Evolutionary conservation across 1,139 yeast species (phyloP), one percentile per base, ranked within the genome.

Genomic region (Kodamaea alishanica): DNA sequence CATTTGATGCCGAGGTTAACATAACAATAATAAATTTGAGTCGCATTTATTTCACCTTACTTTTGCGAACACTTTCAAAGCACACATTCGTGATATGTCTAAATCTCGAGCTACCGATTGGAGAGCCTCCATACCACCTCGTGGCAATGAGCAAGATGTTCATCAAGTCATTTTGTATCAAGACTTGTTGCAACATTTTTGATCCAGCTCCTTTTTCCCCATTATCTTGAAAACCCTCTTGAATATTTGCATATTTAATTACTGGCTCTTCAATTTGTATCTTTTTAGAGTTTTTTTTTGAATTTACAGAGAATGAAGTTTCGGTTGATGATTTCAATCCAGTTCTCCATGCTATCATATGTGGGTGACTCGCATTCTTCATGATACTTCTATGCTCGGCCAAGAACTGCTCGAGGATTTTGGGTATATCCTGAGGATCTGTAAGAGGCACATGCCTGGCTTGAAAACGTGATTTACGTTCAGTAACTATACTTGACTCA

Each of bases 51-150:
- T 15, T 15, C 20, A 15, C 20, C 20, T 15, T 15, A 15, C 20
- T 15, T 15, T 15, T 15, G 20, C 20, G 20, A 15, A 73, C 47
- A 26, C 70, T 73, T 43, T 77, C 77, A 10, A 65, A 58, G 0
- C 79, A 79, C 5, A 72, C 73, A 28, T 72, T 67, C 26, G 76
- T 70, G 6, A 84, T 82, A 49, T 79, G 81, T 42, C 84, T 64
- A 49, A 82, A 84, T 40, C 92, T 59, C 29, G 76, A 69, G 5
- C 84, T 67, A 0, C 92, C 90, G 31, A 83, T 50, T 1, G 83
- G 82, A 0, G 68, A 69, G 0, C 90, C 89, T 2, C 86, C 87
- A 53, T 80, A 81, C 90, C 90, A 83, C 42, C 92, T 54, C 0
- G 84, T 76, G 1, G 81, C 89, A 10, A 82, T 75, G 0, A 82